phyloP scores from a whole-genome alignment of 1,284 basidiomycete genomes.

The Fistulina hepatica region DNA sequence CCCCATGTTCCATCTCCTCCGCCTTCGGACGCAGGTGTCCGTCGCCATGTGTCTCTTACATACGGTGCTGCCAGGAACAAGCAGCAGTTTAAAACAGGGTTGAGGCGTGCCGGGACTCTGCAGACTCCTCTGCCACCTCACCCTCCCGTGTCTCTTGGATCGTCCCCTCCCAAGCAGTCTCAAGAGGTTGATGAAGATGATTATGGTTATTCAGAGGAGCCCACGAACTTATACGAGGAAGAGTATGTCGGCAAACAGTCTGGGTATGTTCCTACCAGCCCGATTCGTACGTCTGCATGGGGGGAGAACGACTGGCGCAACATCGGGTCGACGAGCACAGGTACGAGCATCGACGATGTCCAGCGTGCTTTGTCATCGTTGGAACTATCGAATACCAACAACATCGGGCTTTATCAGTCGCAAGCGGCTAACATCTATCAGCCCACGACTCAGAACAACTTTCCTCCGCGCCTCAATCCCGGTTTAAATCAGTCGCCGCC shows the following conservation, averaged over 20 bases:
- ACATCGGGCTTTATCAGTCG: too few relatives aligned
- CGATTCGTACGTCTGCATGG: constrained; percentile 61
- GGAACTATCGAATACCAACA: constrained; percentile 38
- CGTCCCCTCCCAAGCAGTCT: constrained; percentile 35
- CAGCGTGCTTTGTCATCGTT: constrained; percentile 58
- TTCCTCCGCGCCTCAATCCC: constrained; percentile 60
- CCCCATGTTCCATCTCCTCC: constrained; percentile 56
- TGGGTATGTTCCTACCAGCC: constrained; percentile 47
- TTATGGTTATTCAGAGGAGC: constrained; percentile 39
- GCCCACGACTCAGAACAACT: constrained; percentile 36
- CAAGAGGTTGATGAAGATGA: constrained; percentile 57
- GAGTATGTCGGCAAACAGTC: constrained; percentile 41
- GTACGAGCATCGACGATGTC: constrained; percentile 53
- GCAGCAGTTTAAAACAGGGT: constrained; percentile 34
- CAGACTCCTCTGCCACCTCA: constrained; percentile 38
- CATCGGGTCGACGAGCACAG: constrained; percentile 24
- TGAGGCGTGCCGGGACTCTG: constrained; percentile 67
- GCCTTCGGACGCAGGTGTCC: constrained; percentile 53
- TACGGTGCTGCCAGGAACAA: constrained; percentile 46
- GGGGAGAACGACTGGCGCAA: constrained; percentile 52
- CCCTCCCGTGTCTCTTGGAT: constrained; percentile 25
- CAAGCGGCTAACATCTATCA: constrained; percentile 27
- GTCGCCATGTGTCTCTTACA: constrained; percentile 69
- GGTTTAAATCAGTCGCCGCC: constrained; percentile 40
- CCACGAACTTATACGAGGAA: constrained; percentile 40